These are phyloP conservation scores for Pulveroboletus sp. DNA, from an alignment of 768 basidiomycete species.

Conservation along the genomic window DNA sequence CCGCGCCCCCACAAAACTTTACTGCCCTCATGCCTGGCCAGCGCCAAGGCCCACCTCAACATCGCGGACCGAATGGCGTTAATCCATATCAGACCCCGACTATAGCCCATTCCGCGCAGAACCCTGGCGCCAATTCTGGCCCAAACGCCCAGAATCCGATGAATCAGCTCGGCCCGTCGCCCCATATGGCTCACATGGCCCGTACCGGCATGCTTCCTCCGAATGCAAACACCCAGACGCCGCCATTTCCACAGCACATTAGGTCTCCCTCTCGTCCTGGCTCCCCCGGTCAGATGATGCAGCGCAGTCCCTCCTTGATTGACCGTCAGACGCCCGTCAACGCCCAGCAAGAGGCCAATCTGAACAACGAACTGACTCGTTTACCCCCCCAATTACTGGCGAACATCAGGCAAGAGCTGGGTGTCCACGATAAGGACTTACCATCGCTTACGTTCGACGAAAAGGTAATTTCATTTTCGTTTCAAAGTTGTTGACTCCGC, in stretches of 20 bases:
- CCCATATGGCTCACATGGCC: constrained; percentile 45
- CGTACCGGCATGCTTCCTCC: constrained; percentile 49
- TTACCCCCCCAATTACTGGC: constrained; percentile 37
- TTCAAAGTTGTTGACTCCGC: background rate
- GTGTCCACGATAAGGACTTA: constrained; percentile 45
- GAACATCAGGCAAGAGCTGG: constrained; percentile 40
- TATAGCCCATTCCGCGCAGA: constrained; percentile 59
- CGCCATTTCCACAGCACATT: constrained; percentile 41
- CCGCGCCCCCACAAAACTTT: constrained; percentile 32
- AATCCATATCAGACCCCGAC: constrained; percentile 61
- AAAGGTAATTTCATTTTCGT: constrained; percentile 44
- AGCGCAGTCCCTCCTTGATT: constrained; percentile 56
- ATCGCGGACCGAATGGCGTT: constrained; percentile 44
- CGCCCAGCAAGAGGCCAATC: constrained; percentile 14
- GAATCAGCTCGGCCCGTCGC: constrained; percentile 50
- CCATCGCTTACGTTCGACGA: constrained; percentile 44
- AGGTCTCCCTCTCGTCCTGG: constrained; percentile 61
- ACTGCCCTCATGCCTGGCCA: constrained; percentile 35
- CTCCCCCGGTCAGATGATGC: constrained; percentile 47
- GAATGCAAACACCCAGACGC: constrained; percentile 40
- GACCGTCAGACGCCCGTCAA: constrained; percentile 42
- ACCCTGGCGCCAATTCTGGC: constrained; percentile 31
- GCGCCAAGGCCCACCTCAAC: constrained; percentile 33
- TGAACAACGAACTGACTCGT: constrained; percentile 41
- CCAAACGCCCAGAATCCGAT: constrained; percentile 37